Evolutionary conservation across 352 stramenopile species (phyloP).

Genomic region (Pythium oligandrum): DNA sequence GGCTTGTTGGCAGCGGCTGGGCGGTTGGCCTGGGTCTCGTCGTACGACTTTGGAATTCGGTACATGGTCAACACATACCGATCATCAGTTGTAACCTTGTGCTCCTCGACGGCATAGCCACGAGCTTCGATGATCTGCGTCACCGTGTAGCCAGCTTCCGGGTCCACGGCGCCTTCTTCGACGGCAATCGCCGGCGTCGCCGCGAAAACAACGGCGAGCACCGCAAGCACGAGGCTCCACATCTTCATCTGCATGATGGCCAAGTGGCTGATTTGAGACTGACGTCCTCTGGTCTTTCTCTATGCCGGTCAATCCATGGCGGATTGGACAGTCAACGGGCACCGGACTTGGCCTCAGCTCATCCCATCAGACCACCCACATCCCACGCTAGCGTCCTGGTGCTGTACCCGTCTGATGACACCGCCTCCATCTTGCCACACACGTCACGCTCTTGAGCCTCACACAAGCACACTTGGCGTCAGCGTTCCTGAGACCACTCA

Average conservation of each 20-base stretch:
- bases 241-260: background rate
- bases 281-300: no score
- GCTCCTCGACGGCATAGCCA: constrained; percentile 49
- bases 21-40: constrained; percentile 26
- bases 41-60: constrained; percentile 47
- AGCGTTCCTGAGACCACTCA: no score
- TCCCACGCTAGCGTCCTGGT: no score
- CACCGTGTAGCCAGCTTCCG: constrained; percentile 39
- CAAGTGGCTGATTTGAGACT: no score
- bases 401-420: no score
- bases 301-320: no score
- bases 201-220: constrained; percentile 4
- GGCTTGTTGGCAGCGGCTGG: constrained; percentile 33
- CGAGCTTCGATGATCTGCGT: constrained; percentile 40
- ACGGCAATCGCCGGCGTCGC: constrained; percentile 1
- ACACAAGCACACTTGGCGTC: no score
- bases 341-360: no score
- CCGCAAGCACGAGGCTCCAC: background rate
- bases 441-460: no score
- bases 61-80: constrained; percentile 68
- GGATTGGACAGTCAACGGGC: no score
- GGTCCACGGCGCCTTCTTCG: constrained; percentile 21
- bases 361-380: no score
- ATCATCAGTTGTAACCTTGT: constrained; percentile 52
- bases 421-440: no score